A percentile compares a stretch with the other conserved stretches of the same genome.
These are phyloP conservation scores for Chenopodium berlandieri DNA, from an alignment of 148 eudicot genomes.

Conservation along the genomic window DNA sequence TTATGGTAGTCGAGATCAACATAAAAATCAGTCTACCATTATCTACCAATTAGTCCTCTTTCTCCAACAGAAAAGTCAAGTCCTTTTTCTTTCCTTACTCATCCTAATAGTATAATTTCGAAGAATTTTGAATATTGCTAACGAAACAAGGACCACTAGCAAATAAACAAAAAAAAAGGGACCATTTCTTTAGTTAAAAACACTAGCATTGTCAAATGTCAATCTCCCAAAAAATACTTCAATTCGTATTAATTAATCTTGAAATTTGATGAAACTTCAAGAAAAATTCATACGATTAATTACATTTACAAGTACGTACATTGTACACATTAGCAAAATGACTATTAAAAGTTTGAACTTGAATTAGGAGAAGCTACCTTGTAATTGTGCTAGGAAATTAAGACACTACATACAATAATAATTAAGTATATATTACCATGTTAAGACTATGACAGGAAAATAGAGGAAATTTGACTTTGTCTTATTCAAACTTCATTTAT, in stretches of 20 bases:
- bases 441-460: background rate
- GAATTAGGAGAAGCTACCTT: background rate
- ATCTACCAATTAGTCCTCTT: no score
- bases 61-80: background rate
- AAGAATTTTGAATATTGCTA: background rate
- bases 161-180: background rate
- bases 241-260: background rate
- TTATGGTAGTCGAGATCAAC: no score
- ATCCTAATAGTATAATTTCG: background rate
- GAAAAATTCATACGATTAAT: background rate
- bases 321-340: background rate
- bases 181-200: background rate
- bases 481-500: background rate
- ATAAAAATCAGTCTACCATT: background rate
- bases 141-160: background rate
- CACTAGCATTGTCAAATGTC: background rate
- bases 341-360: background rate
- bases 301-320: background rate
- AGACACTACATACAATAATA: background rate
- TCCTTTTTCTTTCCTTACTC: background rate
- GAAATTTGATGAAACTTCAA: background rate
- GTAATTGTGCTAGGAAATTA: background rate
- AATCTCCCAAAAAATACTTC: background rate
- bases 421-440: no score
- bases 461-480: background rate